Evolutionary conservation across 345 rosid species (phyloP).

Genomic region (Moricandia arvensis): DNA sequence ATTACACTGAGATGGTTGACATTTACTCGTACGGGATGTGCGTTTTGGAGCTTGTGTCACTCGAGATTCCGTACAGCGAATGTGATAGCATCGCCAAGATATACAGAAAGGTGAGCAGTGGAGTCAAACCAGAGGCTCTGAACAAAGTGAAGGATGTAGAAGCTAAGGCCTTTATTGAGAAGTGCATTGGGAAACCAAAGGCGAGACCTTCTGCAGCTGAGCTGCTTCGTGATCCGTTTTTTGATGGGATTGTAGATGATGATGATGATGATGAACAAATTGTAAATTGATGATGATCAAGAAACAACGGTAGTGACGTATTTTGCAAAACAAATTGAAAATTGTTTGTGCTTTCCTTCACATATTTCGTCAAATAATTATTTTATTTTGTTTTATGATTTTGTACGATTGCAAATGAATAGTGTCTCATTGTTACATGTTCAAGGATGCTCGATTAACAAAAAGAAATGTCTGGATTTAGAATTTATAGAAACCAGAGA

Average conservation of each 20-base stretch:
- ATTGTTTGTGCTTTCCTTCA: neutral
- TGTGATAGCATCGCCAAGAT: constrained; percentile 73
- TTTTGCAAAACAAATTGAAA: neutral
- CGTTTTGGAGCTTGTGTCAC: constrained; percentile 71
- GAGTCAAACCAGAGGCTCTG: constrained; percentile 63
- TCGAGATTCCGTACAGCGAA: constrained; percentile 81
- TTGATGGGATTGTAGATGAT: constrained; percentile 50
- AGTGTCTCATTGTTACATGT: neutral
- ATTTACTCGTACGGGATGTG: constrained; percentile 91
- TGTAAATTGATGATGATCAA: too few relatives aligned
- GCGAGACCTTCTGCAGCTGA: constrained; percentile 73
- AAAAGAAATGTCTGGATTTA: neutral
- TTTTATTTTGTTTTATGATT: too few relatives aligned
- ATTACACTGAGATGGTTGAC: constrained; percentile 77
- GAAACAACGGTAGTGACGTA: constrained; percentile 14
- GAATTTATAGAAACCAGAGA: too few relatives aligned
- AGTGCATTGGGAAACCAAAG: constrained; percentile 59
- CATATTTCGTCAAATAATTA: neutral
- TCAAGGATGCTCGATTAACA: neutral
- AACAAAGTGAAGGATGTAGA: constrained; percentile 59
- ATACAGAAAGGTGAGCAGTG: constrained; percentile 70
- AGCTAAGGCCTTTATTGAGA: constrained; percentile 67
- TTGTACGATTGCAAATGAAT: neutral
- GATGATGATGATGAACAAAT: constrained; percentile 56
- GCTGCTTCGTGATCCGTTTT: constrained; percentile 69